Conservation (phyloP, 2,329 filamentous ascomycete genomes). For the Fusarium tanahbumbuense region DNA sequence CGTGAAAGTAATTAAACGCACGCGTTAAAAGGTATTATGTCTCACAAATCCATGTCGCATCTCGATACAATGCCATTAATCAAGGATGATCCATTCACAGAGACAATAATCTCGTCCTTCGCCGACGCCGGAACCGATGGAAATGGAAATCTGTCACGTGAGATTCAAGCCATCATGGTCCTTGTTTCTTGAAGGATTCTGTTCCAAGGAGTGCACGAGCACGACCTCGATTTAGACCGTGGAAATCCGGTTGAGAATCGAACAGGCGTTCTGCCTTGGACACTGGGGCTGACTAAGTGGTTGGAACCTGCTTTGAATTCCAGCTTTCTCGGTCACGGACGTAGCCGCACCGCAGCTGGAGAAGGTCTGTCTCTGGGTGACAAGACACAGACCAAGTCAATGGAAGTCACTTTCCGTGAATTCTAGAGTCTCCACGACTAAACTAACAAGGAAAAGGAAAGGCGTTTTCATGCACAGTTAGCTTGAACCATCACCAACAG, state of each 20-base stretch:
- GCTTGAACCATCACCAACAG: conserved; percentile 2
- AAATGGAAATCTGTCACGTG: conserved; percentile 10
- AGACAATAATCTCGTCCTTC: background rate
- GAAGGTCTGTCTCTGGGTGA: conserved; percentile 1
- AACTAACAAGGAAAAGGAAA: background rate
- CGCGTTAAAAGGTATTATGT: background rate
- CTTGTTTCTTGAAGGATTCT: conserved; percentile 2
- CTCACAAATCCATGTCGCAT: background rate
- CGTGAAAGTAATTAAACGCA: background rate
- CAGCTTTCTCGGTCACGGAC: conserved; percentile 24
- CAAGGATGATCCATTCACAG: background rate
- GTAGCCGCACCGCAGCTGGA: conserved; percentile 16
- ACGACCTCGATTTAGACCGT: conserved; percentile 8
- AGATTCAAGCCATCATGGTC: background rate
- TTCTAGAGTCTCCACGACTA: background rate
- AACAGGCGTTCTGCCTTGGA: conserved; percentile 7
- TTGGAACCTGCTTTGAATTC: conserved; percentile 17
- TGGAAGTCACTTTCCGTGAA: background rate
- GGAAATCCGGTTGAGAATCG: conserved; percentile 16
- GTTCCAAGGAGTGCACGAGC: conserved; percentile 2
- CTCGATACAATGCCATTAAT: background rate
- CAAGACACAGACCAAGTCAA: conserved; percentile 5
- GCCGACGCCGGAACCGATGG: background rate
- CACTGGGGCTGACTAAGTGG: conserved; percentile 11
- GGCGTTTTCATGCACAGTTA: background rate